Evolutionary conservation across 2,329 filamentous ascomycete genomes (phyloP), one percentile per base, ranked within the genome.

Genomic region (Clonostachys chloroleuca): DNA sequence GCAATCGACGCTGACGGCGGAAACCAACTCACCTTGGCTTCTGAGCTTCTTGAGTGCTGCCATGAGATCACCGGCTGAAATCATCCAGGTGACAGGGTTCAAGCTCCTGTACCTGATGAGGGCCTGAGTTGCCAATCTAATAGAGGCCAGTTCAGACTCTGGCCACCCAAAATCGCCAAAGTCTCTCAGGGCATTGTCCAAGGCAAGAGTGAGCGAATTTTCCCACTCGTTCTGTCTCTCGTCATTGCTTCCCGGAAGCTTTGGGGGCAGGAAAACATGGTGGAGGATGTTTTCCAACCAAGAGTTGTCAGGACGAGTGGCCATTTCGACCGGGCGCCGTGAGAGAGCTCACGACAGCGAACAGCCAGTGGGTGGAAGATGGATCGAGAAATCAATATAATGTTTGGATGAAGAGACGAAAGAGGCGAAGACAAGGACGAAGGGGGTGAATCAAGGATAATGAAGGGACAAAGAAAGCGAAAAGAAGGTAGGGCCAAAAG

Each of bases 251-350:
- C 51, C 46, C 2, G 64, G 64, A 2, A 59, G 49, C 7, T 57
- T 51, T 0, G 63, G 59, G 0, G 63, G 61, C 2, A 66, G 54
- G 40, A 66, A 65, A 13, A 65, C 51, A 44, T 66, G 62, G 39
- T 60, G 34, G 57, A 50, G 5, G 52, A 47, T 39, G 20, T 36
- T 30, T 8, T 4, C 24, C 24, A 30, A 30, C 24, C 24, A 30
- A 30, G 4, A 5, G 24, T 24, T 24, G 24, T 24, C 24, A 8
- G 24, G 7, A 24, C 5, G 24, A 30, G 24, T 10, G 9, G 24
- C 24, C 24, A 30, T 30, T 10, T 30, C 24, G 9, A 10, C 24
- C 24, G 6, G 24, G 7, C 24, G 24, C 24, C 24, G 24, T 30
- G 24, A 30, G 8, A 4, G 8, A 30, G 24, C 24, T 10, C 9